phyloP scores from a whole-genome alignment of 2,329 filamentous ascomycete species.

The Penicillium sp. region DNA sequence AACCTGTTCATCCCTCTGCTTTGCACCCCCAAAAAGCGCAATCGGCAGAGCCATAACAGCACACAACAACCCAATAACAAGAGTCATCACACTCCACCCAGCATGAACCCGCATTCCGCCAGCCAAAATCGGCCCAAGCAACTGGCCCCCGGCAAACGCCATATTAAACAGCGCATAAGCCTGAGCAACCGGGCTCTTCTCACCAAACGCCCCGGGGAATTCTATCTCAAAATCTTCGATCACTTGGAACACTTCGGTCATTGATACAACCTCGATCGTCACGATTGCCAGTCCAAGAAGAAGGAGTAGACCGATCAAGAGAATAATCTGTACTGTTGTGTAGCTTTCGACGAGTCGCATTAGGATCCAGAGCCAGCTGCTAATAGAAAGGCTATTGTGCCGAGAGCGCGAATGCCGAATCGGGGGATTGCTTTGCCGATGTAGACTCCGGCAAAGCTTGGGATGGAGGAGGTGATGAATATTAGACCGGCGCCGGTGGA shows the following conservation, averaged over 20 bases:
- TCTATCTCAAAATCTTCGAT: constrained; percentile 53
- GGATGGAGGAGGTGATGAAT: constrained; percentile 44
- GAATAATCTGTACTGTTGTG: constrained; percentile 55
- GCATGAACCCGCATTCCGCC: constrained; percentile 35
- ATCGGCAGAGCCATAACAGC: constrained; percentile 23
- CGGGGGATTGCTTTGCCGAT: constrained; percentile 31
- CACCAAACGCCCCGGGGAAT: constrained; percentile 62
- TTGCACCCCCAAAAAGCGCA: constrained; percentile 8
- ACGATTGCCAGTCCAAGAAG: constrained; percentile 55
- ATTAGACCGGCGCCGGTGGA: constrained; percentile 54
- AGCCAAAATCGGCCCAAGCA: constrained; percentile 54
- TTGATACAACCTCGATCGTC: constrained; percentile 57
- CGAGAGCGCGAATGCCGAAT: constrained; percentile 59
- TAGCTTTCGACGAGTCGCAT: constrained; percentile 58
- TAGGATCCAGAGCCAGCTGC: constrained; percentile 55
- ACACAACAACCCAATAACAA: constrained; percentile 24
- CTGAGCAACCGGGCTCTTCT: constrained; percentile 54
- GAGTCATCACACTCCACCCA: constrained; percentile 28
- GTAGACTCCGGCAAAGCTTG: constrained; percentile 12
- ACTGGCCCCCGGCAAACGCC: constrained; percentile 55
- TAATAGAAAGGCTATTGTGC: constrained; percentile 50
- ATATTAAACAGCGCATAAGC: constrained; percentile 59
- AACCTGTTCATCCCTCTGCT: neutral
- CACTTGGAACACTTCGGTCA: constrained; percentile 61
- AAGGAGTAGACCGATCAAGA: constrained; percentile 58